Evolutionary conservation across 164 flowering plant genomes (phyloP).

Genomic region (Magnolia officinalis): DNA sequence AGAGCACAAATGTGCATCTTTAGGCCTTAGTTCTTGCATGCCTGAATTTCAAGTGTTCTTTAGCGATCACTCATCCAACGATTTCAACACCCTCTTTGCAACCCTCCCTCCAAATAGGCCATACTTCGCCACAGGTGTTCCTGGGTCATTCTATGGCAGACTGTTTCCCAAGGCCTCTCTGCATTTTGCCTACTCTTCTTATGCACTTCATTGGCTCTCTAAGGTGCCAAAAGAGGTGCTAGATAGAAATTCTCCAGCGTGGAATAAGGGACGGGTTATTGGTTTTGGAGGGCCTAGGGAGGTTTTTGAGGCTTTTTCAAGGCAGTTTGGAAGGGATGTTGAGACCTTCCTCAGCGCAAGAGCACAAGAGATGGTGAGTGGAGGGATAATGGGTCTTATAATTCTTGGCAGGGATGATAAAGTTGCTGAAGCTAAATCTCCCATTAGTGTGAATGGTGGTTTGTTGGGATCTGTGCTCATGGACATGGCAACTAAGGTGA

Average conservation of each 20-base stretch:
- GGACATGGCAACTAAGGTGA: constrained; percentile 18
- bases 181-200: constrained; percentile 21
- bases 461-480: constrained; percentile 10
- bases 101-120: constrained; percentile 16
- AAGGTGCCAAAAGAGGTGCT: constrained; percentile 17
- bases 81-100: constrained; percentile 24
- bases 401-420: constrained; percentile 1
- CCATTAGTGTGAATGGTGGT: too few species aligned
- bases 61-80: constrained; percentile 18
- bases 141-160: constrained; percentile 22
- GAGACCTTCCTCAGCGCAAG: constrained; percentile 18
- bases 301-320: constrained; percentile 24
- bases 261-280: constrained; percentile 31
- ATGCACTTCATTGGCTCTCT: constrained; percentile 22
- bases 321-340: constrained; percentile 21
- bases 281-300: constrained; percentile 9
- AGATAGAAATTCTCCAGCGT: constrained; percentile 20
- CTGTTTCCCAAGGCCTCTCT: constrained; percentile 22
- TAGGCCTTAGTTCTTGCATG: not conserved
- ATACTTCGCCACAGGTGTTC: constrained; percentile 20
- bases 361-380: constrained; percentile 26
- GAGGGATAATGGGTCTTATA: constrained; percentile 27
- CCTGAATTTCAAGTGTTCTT: constrained; percentile 22
- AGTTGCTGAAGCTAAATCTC: not conserved
- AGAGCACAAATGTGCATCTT: not conserved